These are phyloP conservation scores for Perkinsus olseni DNA, from an alignment of 169 alveolate species.

Conservation along the genomic window DNA sequence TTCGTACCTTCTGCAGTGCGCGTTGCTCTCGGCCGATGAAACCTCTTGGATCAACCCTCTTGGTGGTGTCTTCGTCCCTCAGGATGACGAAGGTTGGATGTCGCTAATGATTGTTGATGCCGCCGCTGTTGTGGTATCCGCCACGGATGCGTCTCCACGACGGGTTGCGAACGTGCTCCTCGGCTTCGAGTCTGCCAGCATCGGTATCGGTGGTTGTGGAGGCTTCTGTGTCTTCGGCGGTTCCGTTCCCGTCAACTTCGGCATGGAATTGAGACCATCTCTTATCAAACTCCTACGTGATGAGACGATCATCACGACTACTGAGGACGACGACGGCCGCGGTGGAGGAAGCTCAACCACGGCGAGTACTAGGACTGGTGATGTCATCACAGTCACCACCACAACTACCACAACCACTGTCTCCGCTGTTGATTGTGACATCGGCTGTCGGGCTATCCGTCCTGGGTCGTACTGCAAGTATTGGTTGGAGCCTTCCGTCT, in stretches of 20 bases:
- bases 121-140: not conserved
- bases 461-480: not conserved
- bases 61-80: not conserved
- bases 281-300: not conserved
- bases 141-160: not conserved
- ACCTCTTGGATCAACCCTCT: not conserved
- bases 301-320: not conserved
- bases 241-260: not conserved
- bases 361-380: not conserved
- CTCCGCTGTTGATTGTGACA: not conserved
- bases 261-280: not conserved
- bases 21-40: not conserved
- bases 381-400: not conserved
- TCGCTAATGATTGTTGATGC: not conserved
- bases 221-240: not conserved
- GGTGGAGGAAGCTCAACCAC: not conserved
- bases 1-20: not conserved
- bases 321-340: not conserved
- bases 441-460: not conserved
- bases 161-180: not conserved
- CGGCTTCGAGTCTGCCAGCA: not conserved
- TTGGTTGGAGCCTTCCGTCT: not conserved
- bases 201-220: not conserved
- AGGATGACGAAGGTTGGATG: not conserved
- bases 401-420: not conserved